These are phyloP conservation scores for Litsea cubeba DNA, from an alignment of 164 flowering plant genomes.

Conservation along the genomic window DNA sequence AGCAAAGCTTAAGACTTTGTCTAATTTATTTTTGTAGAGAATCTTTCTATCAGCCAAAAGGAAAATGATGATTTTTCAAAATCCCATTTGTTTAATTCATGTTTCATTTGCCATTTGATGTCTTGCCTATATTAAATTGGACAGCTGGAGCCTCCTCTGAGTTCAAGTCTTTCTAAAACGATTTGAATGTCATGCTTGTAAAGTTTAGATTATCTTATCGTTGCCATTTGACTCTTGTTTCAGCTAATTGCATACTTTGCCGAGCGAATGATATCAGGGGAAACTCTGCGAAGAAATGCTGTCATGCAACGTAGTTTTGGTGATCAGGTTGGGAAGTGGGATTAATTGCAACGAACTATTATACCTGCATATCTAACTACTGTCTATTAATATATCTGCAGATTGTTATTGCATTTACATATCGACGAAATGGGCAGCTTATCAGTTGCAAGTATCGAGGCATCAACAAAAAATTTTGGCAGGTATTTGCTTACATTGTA, in stretches of 20 bases:
- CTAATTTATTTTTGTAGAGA: too few relatives aligned
- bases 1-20: too few relatives aligned
- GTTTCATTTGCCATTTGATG: too few relatives aligned
- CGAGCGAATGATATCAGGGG: slow-evolving; percentile 61
- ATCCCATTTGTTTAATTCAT: too few relatives aligned
- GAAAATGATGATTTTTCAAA: too few relatives aligned
- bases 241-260: slow-evolving; percentile 66
- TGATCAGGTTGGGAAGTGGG: slow-evolving; percentile 40
- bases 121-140: too few relatives aligned
- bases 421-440: slow-evolving; percentile 53
- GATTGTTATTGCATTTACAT: slow-evolving; percentile 79
- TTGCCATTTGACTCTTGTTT: background rate
- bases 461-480: slow-evolving; percentile 66
- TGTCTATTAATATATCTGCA: slow-evolving; percentile 20
- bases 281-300: slow-evolving; percentile 65
- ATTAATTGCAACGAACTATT: background rate
- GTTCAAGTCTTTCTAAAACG: background rate
- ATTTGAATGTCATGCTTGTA: background rate
- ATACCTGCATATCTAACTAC: background rate
- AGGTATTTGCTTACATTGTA: slow-evolving; percentile 35
- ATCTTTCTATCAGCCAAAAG: too few relatives aligned
- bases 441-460: slow-evolving; percentile 82
- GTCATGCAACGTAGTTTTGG: slow-evolving; percentile 59
- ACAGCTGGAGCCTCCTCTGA: background rate
- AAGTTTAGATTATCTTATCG: background rate